Evolutionary conservation across 257 asterid species (phyloP).

Genomic region (Paulownia fortunei): DNA sequence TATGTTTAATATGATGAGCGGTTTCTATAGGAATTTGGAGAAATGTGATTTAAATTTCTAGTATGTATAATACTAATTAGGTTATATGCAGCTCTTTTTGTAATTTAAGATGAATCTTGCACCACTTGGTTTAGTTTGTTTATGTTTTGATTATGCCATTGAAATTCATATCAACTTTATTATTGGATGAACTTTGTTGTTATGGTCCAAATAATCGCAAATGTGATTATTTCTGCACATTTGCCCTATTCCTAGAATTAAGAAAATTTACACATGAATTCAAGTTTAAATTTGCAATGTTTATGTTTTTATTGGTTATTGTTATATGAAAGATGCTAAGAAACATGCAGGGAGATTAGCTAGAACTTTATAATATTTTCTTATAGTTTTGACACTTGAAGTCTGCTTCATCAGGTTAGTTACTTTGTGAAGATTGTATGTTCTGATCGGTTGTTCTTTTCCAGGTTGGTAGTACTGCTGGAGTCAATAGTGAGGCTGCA

Average conservation of each 20-base stretch:
- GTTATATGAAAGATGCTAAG: neutral
- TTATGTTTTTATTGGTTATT: neutral
- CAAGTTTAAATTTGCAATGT: neutral
- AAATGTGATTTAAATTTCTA: neutral
- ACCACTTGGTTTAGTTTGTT: neutral
- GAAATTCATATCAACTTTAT: slow-evolving; percentile 6
- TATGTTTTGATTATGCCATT: neutral
- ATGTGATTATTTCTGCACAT: neutral
- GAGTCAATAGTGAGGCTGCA: slow-evolving; percentile 69
- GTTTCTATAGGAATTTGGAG: neutral
- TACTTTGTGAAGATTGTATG: slow-evolving; percentile 5
- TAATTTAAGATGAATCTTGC: neutral
- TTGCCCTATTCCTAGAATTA: neutral
- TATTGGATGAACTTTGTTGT: neutral
- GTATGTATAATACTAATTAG: neutral
- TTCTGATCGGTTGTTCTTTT: slow-evolving; percentile 30
- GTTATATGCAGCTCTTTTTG: neutral
- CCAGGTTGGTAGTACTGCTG: slow-evolving; percentile 87
- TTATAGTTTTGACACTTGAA: neutral
- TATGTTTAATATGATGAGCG: neutral
- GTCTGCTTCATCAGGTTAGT: slow-evolving; percentile 4
- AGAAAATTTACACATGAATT: neutral
- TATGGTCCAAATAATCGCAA: neutral
- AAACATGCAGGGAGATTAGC: neutral
- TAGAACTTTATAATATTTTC: slow-evolving; percentile 5